Percentiles rank a stretch among this genome's conserved stretches.
Evolutionary conservation across 441 rosid genomes (phyloP).

Genomic region (Populus hybrid): DNA sequence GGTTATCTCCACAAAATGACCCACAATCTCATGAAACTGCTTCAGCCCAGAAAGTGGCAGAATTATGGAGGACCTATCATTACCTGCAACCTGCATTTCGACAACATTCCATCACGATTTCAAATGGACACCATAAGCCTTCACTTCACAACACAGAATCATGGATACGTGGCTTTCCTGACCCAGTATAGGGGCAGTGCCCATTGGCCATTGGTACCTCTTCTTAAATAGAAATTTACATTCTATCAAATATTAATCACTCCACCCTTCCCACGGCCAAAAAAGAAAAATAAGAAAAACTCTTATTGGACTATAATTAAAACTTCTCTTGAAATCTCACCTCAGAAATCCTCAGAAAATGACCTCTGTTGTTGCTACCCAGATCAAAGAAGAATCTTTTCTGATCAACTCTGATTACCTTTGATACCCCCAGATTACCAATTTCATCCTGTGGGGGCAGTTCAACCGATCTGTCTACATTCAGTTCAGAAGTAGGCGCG

Average conservation of each 20-base stretch:
- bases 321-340: slow-evolving; percentile 28
- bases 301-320: neutral
- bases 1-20: slow-evolving; percentile 92
- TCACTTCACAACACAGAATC: neutral
- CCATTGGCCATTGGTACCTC: neutral
- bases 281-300: neutral
- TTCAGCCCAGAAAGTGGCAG: slow-evolving; percentile 87
- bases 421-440: slow-evolving; percentile 61
- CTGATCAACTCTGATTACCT: slow-evolving; percentile 90
- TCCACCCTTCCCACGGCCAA: neutral
- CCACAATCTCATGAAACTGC: slow-evolving; percentile 88
- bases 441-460: slow-evolving; percentile 69
- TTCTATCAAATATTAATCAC: neutral
- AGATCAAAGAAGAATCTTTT: slow-evolving; percentile 98
- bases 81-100: slow-evolving; percentile 76
- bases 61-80: slow-evolving; percentile 96
- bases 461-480: slow-evolving; percentile 65
- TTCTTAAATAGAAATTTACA: neutral
- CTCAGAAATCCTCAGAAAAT: slow-evolving; percentile 95
- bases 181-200: neutral
- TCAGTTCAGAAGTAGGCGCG: slow-evolving; percentile 57
- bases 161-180: neutral
- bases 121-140: slow-evolving; percentile 7
- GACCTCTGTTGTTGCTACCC: slow-evolving; percentile 92
- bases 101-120: slow-evolving; percentile 13